Evolutionary conservation across 1,139 yeast species (phyloP), one percentile per base, ranked within the genome.

Genomic region (Hemisphaericaspora xylofermentans): DNA sequence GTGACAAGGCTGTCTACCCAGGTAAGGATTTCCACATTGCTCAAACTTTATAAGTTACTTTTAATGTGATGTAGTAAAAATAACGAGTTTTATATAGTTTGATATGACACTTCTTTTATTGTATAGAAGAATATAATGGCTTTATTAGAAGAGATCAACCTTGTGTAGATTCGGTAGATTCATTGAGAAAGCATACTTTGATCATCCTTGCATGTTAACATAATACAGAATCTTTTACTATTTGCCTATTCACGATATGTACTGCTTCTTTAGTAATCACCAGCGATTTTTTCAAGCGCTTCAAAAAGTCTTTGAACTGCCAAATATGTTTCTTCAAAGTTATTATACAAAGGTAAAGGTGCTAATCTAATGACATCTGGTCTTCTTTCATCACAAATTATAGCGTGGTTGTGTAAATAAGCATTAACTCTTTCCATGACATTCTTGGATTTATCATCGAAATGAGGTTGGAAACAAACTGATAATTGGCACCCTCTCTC

Each of bases 1-100:
- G 96, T 66, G 88, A 80, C 81, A 88, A 88, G 79, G 96, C 96
- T 54, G 66, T 88, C 68, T 91, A 80, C 77, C 96, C 97, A 51
- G 98, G 98, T 71, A 80, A 76, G 66, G 74, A 84, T 71, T 89
- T 88, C 89, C 88, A 82, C 74, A 56, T 46, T 47, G 64, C 74
- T 52, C 56, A 55, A 35, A 52, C 63, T 51, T 64, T 64, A 48
- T 64, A 64, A 57, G 53, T 54, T 24, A 14, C 6, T 27, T 27
- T 29, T 19, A 6, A 6, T 19, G 22, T 6, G 5, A 8, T 8
- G 22, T 8, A 19, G 8, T 6, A 19, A 19, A 19, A 19, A 19
- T 19, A 10, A 16, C 16, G 17, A 29, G 9, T n/a, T 31, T 10
- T 18, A 31, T 18, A 16, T 31, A 31, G 25, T 31, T 31, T 19